Conservation (phyloP, 768 basidiomycete genomes). For the Hemileccinum rubropunctum region DNA sequence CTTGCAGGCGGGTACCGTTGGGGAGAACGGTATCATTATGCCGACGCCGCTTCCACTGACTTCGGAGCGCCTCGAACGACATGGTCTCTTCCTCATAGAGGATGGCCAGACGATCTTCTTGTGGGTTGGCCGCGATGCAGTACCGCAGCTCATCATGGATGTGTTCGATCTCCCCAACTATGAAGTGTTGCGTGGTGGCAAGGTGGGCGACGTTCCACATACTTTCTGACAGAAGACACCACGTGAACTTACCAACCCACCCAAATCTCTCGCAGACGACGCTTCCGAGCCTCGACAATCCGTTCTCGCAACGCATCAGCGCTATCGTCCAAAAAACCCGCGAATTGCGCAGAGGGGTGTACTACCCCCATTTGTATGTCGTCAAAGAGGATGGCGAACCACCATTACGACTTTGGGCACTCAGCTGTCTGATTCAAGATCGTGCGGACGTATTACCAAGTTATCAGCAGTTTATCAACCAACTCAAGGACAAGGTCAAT, state of each 20-base stretch:
- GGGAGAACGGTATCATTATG: constrained; percentile 83
- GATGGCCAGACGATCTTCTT: constrained; percentile 98
- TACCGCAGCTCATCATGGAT: constrained; percentile 91
- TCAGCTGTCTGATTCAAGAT: constrained; percentile 93
- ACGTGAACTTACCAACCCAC: too few relatives aligned
- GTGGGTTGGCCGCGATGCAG: constrained; percentile 97
- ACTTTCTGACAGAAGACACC: background rate
- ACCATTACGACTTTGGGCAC: constrained; percentile 90
- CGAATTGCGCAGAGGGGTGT: constrained; percentile 89
- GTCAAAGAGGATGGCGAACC: constrained; percentile 99
- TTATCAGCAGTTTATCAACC: constrained; percentile 91
- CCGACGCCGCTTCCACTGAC: constrained; percentile 88
- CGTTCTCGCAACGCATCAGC: constrained; percentile 94
- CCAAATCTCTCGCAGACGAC: constrained; percentile 55
- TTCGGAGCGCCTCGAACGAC: constrained; percentile 91
- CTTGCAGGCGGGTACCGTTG: constrained; percentile 81
- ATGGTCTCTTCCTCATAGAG: constrained; percentile 95
- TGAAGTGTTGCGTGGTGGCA: constrained; percentile 88
- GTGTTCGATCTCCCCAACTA: constrained; percentile 91
- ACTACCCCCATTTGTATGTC: constrained; percentile 91
- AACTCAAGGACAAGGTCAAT: constrained; percentile 79
- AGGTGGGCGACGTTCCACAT: constrained; percentile 46
- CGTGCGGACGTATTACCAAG: constrained; percentile 92
- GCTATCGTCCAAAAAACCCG: constrained; percentile 92
- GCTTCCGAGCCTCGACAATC: constrained; percentile 86